These are phyloP conservation scores for Periconia macrospinosa DNA, from an alignment of 2,329 filamentous ascomycete species.

Conservation along the genomic window DNA sequence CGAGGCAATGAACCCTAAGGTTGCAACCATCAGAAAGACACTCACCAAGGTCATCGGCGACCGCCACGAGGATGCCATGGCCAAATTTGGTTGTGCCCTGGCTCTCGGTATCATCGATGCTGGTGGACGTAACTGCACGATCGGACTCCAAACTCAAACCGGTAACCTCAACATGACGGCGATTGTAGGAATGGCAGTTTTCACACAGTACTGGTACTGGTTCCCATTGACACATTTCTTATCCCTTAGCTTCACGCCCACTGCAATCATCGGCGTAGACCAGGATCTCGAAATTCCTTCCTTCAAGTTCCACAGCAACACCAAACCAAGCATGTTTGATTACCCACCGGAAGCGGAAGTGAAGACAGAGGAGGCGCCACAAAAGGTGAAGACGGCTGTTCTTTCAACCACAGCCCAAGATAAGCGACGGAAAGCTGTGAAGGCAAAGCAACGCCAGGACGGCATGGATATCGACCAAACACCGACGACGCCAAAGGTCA, in stretches of 20 bases:
- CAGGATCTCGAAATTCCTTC: conserved; percentile 89
- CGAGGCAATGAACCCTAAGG: conserved; percentile 97
- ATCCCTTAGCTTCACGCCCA: conserved; percentile 93
- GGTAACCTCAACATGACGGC: conserved; percentile 98
- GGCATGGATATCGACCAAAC: conserved; percentile 93
- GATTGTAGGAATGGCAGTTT: conserved; percentile 96
- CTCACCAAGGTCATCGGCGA: conserved; percentile 93
- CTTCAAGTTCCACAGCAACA: conserved; percentile 95
- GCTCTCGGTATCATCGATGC: conserved; percentile 97
- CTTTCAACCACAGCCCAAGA: conserved; percentile 96
- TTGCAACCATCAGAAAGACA: conserved; percentile 85
- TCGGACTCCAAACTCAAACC: conserved; percentile 94
- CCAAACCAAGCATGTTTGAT: conserved; percentile 92
- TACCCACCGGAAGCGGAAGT: conserved; percentile 96
- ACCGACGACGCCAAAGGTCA: conserved; percentile 71
- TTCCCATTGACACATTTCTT: conserved; percentile 98
- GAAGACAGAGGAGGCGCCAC: conserved; percentile 89
- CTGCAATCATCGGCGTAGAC: conserved; percentile 91
- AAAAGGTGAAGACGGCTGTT: conserved; percentile 92
- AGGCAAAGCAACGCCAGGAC: conserved; percentile 86
- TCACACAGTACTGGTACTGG: conserved; percentile 99
- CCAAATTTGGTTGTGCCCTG: conserved; percentile 93
- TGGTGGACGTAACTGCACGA: conserved; percentile 96
- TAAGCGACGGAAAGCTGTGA: conserved; percentile 90
- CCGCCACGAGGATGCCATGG: conserved; percentile 98